These are phyloP conservation scores for Naganishia albida DNA, from an alignment of 1,284 basidiomycete genomes.

Conservation along the genomic window DNA sequence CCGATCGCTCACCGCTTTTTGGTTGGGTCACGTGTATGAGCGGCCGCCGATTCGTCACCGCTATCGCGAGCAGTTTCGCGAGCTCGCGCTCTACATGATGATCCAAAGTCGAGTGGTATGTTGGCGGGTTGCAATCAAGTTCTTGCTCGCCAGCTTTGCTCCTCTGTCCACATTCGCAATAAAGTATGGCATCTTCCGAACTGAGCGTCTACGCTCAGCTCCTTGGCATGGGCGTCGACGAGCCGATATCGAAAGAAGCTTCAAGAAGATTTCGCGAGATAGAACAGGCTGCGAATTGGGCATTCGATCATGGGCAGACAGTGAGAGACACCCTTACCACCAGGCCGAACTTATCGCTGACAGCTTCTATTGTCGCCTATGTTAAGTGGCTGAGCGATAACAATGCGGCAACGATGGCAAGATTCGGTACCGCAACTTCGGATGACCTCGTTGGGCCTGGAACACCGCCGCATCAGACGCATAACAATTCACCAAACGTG, in stretches of 20 bases:
- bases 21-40: background rate
- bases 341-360: background rate
- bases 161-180: background rate
- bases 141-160: no score
- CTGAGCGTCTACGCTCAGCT: slow-evolving; percentile 12
- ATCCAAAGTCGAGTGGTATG: no score
- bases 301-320: slow-evolving; percentile 23
- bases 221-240: slow-evolving; percentile 19
- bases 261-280: slow-evolving; percentile 19
- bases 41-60: slow-evolving; percentile 26
- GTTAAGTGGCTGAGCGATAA: slow-evolving; percentile 26
- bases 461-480: slow-evolving; percentile 19
- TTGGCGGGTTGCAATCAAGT: no score
- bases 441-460: slow-evolving; percentile 7
- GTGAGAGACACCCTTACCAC: background rate
- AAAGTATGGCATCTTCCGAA: background rate
- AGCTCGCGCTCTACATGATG: background rate
- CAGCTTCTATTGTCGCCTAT: background rate
- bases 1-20: background rate
- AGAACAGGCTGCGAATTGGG: slow-evolving; percentile 23
- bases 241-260: slow-evolving; percentile 21
- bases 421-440: background rate
- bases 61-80: background rate
- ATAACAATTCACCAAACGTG: slow-evolving; percentile 24
- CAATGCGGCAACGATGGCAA: slow-evolving; percentile 9